Evolutionary conservation across 1,284 basidiomycete genomes (phyloP), one percentile per base, ranked within the genome.

Genomic region (Amylostereum chailletii): DNA sequence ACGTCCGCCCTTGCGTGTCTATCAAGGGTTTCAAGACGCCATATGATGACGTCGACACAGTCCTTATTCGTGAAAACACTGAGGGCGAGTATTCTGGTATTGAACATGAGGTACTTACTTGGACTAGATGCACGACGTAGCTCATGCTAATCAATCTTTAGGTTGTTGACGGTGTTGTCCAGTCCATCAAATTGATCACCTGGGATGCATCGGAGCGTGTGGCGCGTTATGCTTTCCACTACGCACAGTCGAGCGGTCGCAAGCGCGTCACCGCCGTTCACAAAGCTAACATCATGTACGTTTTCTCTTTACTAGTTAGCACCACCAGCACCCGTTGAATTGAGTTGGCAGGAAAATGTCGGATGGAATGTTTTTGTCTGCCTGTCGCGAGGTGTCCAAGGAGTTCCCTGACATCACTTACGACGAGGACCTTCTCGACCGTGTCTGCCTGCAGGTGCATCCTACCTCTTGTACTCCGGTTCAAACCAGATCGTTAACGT

Each of bases 1-100:
- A 99, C 67, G 95, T 99, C 59, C 85, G 95, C 55, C 96, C 95
- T 46, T 99, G 96, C 66, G 82, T 85, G 46, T 98, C 95, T 44
- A 92, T 99, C 71, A 74, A 91, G 68, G 96, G 96, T 42, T 98
- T 86, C 79, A 96, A 96, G 76, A 99, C 96, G 0, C 89, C 94
- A 5, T 98, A 99, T 65, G 94, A 98, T 66, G 86, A 98, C 64
- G 96, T 99, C 58, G 90, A 99, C 76, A 95, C 91, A 30, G 95
- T 97, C 47, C 76, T 99, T 58, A 99, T 99, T 68, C 91, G 96
- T 64, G 96, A 99, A 74, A 99, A 99, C 72, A 99, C 96, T 32
- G 96, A 99, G 72, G 96, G 96, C 63, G 96, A 99, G 71, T 99
- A 99, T 75, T 98, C 94, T 56, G 95, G 95, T 58, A 97, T 98